These are phyloP conservation scores for Quercus mongolica DNA, from an alignment of 306 rosid genomes.

Conservation along the genomic window DNA sequence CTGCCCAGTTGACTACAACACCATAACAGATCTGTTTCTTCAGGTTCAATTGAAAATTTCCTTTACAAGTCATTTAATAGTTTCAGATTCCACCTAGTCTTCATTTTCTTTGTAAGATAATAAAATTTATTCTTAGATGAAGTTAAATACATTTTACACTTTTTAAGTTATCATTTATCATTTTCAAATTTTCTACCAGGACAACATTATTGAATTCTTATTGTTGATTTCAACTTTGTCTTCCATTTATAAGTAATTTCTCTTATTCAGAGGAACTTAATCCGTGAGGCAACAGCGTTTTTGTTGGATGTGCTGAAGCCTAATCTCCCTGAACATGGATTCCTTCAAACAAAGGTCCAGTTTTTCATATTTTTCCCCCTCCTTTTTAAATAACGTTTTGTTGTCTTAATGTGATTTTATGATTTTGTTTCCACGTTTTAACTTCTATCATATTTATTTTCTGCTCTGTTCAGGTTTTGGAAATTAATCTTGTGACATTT, in stretches of 20 bases:
- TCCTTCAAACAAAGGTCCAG: slow-evolving; percentile 86
- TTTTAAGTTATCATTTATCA: not conserved
- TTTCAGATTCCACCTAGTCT: not conserved
- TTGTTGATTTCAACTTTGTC: not conserved
- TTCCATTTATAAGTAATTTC: not conserved
- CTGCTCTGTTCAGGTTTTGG: slow-evolving; percentile 64
- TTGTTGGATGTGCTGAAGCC: slow-evolving; percentile 95
- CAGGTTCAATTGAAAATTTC: slow-evolving; percentile 40
- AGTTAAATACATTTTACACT: not conserved
- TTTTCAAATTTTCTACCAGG: not conserved
- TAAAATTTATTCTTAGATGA: not conserved
- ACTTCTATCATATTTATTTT: not conserved
- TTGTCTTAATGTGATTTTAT: not conserved
- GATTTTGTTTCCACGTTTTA: not conserved
- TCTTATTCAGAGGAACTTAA: slow-evolving; percentile 74
- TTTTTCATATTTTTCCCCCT: not conserved
- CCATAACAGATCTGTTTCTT: slow-evolving; percentile 97
- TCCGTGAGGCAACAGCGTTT: slow-evolving; percentile 98
- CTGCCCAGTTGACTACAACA: slow-evolving; percentile 94
- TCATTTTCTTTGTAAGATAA: not conserved
- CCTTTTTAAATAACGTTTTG: not conserved
- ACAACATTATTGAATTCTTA: not conserved
- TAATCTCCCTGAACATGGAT: slow-evolving; percentile 89
- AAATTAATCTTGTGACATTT: slow-evolving; percentile 92
- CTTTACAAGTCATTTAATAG: not conserved